phyloP scores from a whole-genome alignment of 345 rosid species.

The Lepidium africanum region DNA sequence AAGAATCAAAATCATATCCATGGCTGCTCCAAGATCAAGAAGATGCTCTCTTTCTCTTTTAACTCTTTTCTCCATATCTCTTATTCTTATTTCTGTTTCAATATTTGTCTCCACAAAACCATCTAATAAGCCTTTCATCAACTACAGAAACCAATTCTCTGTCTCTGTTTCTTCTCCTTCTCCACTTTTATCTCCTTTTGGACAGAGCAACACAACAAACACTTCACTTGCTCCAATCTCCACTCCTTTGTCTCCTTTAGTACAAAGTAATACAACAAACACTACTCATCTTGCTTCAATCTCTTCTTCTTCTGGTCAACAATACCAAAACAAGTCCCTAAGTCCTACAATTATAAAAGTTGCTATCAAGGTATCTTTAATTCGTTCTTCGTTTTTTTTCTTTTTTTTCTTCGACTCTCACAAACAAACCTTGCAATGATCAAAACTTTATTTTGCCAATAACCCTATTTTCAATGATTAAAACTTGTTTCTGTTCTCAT shows the following conservation, averaged over 20 bases:
- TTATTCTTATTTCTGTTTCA: conserved; percentile 14
- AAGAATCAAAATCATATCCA: not conserved
- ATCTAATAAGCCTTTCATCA: conserved; percentile 1
- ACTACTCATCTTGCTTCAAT: not conserved
- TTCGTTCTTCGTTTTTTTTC: not conserved
- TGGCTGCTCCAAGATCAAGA: conserved; percentile 28
- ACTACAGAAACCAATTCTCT: conserved; percentile 19
- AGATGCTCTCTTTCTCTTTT: conserved; percentile 21
- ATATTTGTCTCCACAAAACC: conserved; percentile 12
- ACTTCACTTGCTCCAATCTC: not conserved
- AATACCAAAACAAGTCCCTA: not conserved
- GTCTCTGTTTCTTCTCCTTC: conserved; percentile 7
- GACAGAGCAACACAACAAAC: conserved; percentile 4
- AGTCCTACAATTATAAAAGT: conserved; percentile 1
- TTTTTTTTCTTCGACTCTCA: not conserved
- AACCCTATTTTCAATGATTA: not conserved
- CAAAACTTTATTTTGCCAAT: not conserved
- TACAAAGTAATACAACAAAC: not conserved
- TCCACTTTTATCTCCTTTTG: not conserved
- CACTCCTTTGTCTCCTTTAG: not conserved
- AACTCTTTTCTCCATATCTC: conserved; percentile 1
- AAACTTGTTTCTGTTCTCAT: not conserved
- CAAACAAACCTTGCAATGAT: not conserved
- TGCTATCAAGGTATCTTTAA: conserved; percentile 10
- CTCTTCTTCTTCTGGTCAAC: conserved; percentile 1